Base-by-base conservation (phyloP, 768 basidiomycete genomes). In the Lentinus tigrinus region DNA sequence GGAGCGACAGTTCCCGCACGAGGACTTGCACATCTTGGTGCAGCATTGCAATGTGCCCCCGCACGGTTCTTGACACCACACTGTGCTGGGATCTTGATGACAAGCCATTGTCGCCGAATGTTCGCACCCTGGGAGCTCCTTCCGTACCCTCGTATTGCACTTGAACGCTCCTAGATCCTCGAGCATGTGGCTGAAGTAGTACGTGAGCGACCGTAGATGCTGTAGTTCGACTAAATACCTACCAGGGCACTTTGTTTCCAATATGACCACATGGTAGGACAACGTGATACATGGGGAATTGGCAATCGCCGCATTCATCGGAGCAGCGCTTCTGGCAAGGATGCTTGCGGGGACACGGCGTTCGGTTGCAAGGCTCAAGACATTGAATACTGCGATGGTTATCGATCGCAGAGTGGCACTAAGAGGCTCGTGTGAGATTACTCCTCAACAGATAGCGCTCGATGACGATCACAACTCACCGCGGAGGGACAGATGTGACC, bases 401-500 rank as follows among this genome's bases (percentile, higher is more conserved):
- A 0, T 78, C 77, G 56, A 85, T 81, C 47, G 86, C 87, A 0
- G 80, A 75, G 58, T 88, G 85, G 56, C 87, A 88, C 82, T 88
- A 57, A 16, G 11, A 37, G 21, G 10, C n/a, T 24, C 60, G 39
- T 31, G 24, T 24, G 17, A 36, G 39, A 24, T 26, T 16, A 23
- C 21, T 2, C 5, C 4, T 17, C 7, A 34, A 24, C 19, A 19
- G 27, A 28, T 26, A 16, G 24, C 8, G 10, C 4, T 19, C 1
- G 13, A 36, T 5, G 26, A 43, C n/a, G 16, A 3, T n/a, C n/a
- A 24, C 61, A 65, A 53, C 69, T 38, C 67, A 85, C 85, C 70
- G 83, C 82, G 58, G 77, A 85, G 0, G 84, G 82, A 64, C 88
- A 89, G 3, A 76, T 69, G 65, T 89, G 88, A 2, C 88, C 88